Evolutionary conservation across 495 filamentous ascomycete species (phyloP).

Genomic region (Xylaria acuta): DNA sequence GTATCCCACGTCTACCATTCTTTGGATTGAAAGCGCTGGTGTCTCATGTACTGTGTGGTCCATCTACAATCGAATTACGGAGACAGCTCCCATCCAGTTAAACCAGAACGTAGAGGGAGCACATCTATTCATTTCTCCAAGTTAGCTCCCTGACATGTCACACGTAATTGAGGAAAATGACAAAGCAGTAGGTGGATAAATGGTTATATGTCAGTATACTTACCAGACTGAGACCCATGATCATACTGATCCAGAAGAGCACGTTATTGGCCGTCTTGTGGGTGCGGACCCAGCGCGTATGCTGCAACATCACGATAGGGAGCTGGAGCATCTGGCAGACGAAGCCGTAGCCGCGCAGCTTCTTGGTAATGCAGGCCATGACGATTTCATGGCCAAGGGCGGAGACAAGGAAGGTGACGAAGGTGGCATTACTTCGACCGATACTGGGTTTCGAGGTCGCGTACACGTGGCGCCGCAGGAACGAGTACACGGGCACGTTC

Average conservation of each 20-base stretch:
- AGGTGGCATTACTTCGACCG: constrained; percentile 78
- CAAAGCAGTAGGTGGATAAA: background rate
- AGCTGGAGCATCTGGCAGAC: constrained; percentile 94
- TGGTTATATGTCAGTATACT: constrained; percentile 40
- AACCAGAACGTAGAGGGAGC: constrained; percentile 59
- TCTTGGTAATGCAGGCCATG: constrained; percentile 98
- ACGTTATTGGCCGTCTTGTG: constrained; percentile 85
- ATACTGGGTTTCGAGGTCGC: constrained; percentile 75
- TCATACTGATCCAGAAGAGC: constrained; percentile 96
- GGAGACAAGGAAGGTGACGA: constrained; percentile 91
- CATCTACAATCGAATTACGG: background rate
- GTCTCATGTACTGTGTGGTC: background rate
- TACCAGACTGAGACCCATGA: constrained; percentile 85
- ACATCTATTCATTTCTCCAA: constrained; percentile 47
- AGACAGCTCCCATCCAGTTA: constrained; percentile 31
- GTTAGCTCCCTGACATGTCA: constrained; percentile 23
- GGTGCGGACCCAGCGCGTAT: constrained; percentile 74
- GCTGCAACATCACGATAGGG: constrained; percentile 90
- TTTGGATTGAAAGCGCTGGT: background rate
- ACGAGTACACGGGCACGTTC: constrained; percentile 99
- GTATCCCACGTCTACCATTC: background rate
- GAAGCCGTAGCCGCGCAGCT: constrained; percentile 93
- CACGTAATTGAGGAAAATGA: background rate
- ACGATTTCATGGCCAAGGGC: constrained; percentile 92
- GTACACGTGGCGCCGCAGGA: constrained; percentile 95